Evolutionary conservation across 768 basidiomycete species (phyloP), one percentile per base, ranked within the genome.

Genomic region (Coprinopsis cinerea): DNA sequence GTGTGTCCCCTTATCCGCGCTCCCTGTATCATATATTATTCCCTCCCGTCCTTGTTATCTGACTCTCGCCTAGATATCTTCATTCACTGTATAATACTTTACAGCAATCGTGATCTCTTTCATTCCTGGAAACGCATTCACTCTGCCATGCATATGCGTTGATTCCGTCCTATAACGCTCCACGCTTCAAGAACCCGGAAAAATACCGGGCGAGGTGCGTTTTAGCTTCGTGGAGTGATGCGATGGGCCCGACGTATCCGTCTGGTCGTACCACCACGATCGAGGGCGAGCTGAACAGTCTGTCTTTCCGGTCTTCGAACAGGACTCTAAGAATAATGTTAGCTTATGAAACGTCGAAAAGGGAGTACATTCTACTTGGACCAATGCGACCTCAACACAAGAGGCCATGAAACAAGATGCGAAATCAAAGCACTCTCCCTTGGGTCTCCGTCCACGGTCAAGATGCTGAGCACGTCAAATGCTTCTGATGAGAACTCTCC

Each of bases 191-290:
- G 57, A 85, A 82, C 1, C 60, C 58, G 1, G 60, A 57, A 32
- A 86, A 79, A 57, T 85, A 85, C 1, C 20, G 18, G 26, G 71
- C 64, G 39, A 86, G 40, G 11, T 64, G 58, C 20, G n/a, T n/a
- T n/a, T 58, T 45, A 7, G 70, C 54, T n/a, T 37, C 10, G 15
- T 39, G 20, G 35, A 85, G 62, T 0, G 83, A 75, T 1, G 71
- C 71, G 26, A 86, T 66, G 55, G 68, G 70, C 2, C 79, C 81
- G 25, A 88, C 73, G 49, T 84, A 85, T 14, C 84, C 85, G 56
- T 83, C 83, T 6, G 82, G 82, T 22, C 83, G 71, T 9, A 45
- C 44, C 43, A 81, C 66, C 6, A 81, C 73, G 10, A 81, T 57
- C n/a, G n/a, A 9, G 73, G 77, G 15, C 81, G 81, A 1, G 53